Percentiles rank a stretch among this genome's conserved stretches.
These are phyloP conservation scores for Hanseniaspora vineae DNA, from an alignment of 805 yeast genomes.

Conservation along the genomic window DNA sequence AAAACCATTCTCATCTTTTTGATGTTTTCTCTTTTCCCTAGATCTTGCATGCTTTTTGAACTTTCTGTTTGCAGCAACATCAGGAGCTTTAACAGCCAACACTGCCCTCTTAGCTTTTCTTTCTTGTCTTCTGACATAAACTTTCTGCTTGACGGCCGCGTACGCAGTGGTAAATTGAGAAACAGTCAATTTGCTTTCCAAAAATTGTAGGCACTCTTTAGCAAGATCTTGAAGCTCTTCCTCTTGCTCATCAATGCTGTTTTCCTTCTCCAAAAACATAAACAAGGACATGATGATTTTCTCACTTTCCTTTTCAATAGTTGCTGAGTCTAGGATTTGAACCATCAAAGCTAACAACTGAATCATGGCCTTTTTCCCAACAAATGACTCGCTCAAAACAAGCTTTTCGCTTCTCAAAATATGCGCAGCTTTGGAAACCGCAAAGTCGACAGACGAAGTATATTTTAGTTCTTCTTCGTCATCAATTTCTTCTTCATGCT, in stretches of 20 bases:
- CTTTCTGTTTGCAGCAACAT: conserved; percentile 64
- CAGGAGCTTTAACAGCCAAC: conserved; percentile 68
- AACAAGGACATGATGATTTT: conserved; percentile 43
- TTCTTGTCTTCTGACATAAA: conserved; percentile 54
- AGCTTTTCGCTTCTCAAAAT: conserved; percentile 55
- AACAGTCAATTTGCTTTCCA: conserved; percentile 59
- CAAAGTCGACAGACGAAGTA: conserved; percentile 18
- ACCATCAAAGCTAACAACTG: conserved; percentile 56
- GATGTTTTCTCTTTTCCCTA: conserved; percentile 65
- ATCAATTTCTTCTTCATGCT: conserved; percentile 5
- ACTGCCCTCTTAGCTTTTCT: conserved; percentile 67
- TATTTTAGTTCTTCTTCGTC: conserved; percentile 15
- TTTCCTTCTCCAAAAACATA: conserved; percentile 31
- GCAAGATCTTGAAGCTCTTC: conserved; percentile 41
- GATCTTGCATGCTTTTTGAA: conserved; percentile 60
- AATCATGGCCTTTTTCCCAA: conserved; percentile 55
- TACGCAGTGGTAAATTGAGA: conserved; percentile 52
- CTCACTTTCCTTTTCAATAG: conserved; percentile 32
- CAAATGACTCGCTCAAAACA: conserved; percentile 32
- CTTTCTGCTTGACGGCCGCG: conserved; percentile 47
- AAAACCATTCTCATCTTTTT: conserved; percentile 64
- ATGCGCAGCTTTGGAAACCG: conserved; percentile 46
- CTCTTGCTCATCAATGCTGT: conserved; percentile 26
- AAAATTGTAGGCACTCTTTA: conserved; percentile 51
- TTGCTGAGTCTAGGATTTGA: conserved; percentile 34